A percentile compares a stretch with the other conserved stretches of the same genome.
Conservation (phyloP, 352 stramenopile species). For the Phytopythium kandeliae region DNA sequence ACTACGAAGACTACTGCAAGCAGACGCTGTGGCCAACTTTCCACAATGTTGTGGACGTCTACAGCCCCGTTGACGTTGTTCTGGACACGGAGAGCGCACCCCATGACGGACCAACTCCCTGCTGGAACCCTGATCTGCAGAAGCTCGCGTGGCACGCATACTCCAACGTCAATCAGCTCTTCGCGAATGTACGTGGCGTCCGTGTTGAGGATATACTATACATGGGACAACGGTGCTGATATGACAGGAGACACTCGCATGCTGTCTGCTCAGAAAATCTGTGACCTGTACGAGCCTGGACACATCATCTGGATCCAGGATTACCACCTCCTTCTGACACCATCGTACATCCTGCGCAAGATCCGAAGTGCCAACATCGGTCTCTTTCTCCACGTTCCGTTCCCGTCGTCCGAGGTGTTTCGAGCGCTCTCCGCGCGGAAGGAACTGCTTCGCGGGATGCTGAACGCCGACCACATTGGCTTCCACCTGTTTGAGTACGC, state of each 20-base stretch:
- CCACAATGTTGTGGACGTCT: slow-evolving; percentile 94
- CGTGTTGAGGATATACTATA: slow-evolving; percentile 82
- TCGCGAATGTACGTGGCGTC: slow-evolving; percentile 42
- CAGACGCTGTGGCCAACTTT: slow-evolving; percentile 96
- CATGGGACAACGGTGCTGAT: slow-evolving; percentile 20
- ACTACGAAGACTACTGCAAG: slow-evolving; percentile 96
- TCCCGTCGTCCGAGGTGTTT: slow-evolving; percentile 98
- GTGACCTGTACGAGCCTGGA: slow-evolving; percentile 68
- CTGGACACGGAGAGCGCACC: slow-evolving; percentile 13
- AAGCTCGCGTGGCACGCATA: slow-evolving; percentile 90
- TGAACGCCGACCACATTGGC: slow-evolving; percentile 90
- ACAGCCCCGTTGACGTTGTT: slow-evolving; percentile 69
- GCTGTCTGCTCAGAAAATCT: slow-evolving; percentile 39
- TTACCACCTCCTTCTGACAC: slow-evolving; percentile 97
- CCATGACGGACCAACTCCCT: slow-evolving; percentile 19
- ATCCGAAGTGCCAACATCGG: slow-evolving; percentile 90
- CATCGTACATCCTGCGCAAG: slow-evolving; percentile 92
- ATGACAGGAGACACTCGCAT: background rate
- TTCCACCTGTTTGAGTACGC: slow-evolving; percentile 94
- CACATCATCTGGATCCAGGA: slow-evolving; percentile 97
- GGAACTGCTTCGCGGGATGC: slow-evolving; percentile 86
- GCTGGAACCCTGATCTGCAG: slow-evolving; percentile 60
- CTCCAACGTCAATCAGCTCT: slow-evolving; percentile 94
- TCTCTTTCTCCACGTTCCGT: slow-evolving; percentile 98
- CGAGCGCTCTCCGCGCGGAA: slow-evolving; percentile 92